These are phyloP conservation scores for Ceratobasidium sp. DNA, from an alignment of 1,284 basidiomycete genomes.

Conservation along the genomic window DNA sequence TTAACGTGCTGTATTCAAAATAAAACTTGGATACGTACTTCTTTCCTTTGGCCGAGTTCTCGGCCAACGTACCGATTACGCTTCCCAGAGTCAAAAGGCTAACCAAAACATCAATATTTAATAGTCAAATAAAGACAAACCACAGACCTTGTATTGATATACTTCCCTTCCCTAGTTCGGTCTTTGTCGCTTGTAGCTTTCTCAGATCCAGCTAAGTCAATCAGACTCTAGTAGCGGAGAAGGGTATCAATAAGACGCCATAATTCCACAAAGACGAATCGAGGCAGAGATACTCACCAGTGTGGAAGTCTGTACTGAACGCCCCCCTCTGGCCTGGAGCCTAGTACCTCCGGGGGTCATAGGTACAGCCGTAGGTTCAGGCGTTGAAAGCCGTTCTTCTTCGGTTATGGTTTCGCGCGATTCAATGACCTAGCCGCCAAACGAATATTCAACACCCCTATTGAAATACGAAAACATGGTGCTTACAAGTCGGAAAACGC, in stretches of 20 bases:
- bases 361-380: slow-evolving; percentile 56
- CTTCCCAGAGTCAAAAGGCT: slow-evolving; percentile 90
- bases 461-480: background rate
- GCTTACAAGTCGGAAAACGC: slow-evolving; percentile 87
- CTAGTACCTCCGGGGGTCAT: slow-evolving; percentile 75
- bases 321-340: slow-evolving; percentile 77
- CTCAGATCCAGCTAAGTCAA: slow-evolving; percentile 97
- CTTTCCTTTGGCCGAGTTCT: slow-evolving; percentile 84
- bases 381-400: slow-evolving; percentile 55
- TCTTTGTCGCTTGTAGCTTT: slow-evolving; percentile 95
- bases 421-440: slow-evolving; percentile 64
- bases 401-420: slow-evolving; percentile 70
- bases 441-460: background rate
- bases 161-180: slow-evolving; percentile 90
- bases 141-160: slow-evolving; percentile 86
- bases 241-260: slow-evolving; percentile 48
- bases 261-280: background rate
- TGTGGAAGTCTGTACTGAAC: slow-evolving; percentile 83
- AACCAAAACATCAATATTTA: background rate
- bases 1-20: slow-evolving; percentile 20
- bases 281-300: slow-evolving; percentile 66
- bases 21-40: slow-evolving; percentile 60
- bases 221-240: slow-evolving; percentile 71
- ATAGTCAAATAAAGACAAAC: background rate
- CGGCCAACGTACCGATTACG: slow-evolving; percentile 89